Conservation (phyloP, 768 basidiomycete species). For the Hebeloma cylindrosporum region DNA sequence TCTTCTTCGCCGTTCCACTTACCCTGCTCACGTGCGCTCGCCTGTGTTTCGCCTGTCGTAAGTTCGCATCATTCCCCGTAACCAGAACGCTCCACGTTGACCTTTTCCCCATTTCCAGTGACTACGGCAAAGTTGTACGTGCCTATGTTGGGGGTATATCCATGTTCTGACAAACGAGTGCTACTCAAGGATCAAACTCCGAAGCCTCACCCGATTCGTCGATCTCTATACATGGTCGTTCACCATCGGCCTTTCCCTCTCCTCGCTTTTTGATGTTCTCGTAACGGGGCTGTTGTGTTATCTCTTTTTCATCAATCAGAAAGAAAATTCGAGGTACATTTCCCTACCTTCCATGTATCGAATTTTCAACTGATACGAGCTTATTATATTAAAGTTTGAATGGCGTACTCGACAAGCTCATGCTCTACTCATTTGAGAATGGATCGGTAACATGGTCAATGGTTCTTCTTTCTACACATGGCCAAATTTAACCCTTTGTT, state of each 20-base stretch:
- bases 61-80: background rate
- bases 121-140: conserved; percentile 14
- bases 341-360: background rate
- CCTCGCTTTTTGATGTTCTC: conserved; percentile 48
- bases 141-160: background rate
- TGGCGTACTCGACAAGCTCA: conserved; percentile 45
- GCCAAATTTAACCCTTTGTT: background rate
- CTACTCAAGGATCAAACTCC: conserved; percentile 33
- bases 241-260: conserved; percentile 50
- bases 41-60: conserved; percentile 14
- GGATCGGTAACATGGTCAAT: conserved; percentile 44
- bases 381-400: conserved; percentile 36
- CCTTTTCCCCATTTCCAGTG: background rate
- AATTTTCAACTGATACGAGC: background rate
- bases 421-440: conserved; percentile 54
- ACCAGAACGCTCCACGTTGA: background rate
- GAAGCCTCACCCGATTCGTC: conserved; percentile 23
- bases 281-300: conserved; percentile 47
- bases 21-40: conserved; percentile 9
- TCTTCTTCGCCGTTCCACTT: conserved; percentile 32
- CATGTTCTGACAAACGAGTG: background rate
- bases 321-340: conserved; percentile 37
- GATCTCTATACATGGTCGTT: conserved; percentile 32
- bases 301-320: conserved; percentile 40
- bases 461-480: background rate